Conservation (phyloP, 1,139 yeast genomes). For the Pichia sp. region DNA sequence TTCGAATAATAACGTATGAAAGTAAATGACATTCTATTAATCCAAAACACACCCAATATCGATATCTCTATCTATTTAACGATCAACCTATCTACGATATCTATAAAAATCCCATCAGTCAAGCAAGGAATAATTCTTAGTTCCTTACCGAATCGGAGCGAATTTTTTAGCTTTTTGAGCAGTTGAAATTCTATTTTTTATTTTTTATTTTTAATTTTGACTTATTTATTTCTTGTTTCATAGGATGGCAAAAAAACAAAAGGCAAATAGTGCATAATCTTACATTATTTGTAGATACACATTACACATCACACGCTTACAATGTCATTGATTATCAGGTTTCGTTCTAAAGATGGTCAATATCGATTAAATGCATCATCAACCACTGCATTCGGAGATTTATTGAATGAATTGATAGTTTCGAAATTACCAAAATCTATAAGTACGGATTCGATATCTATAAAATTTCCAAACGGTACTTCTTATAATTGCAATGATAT, state of each 20-base stretch:
- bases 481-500: conserved; percentile 39
- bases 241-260: not conserved
- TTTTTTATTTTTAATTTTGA: not conserved
- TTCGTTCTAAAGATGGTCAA: conserved; percentile 80
- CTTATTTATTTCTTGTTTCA: not conserved
- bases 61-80: not conserved
- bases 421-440: conserved; percentile 31
- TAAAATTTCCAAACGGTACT: conserved; percentile 35
- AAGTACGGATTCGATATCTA: conserved; percentile 31
- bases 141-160: not conserved
- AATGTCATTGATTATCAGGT: conserved; percentile 50
- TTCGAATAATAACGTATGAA: not conserved
- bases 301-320: not conserved
- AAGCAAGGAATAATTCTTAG: not conserved
- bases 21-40: not conserved
- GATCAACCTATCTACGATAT: not conserved
- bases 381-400: conserved; percentile 41
- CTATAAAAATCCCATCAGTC: not conserved
- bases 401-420: conserved; percentile 32
- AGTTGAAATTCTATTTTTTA: too few species aligned
- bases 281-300: not conserved
- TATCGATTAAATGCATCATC: conserved; percentile 55
- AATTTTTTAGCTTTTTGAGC: not conserved
- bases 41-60: not conserved
- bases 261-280: not conserved